These are phyloP conservation scores for Fusarium sp. DNA, from an alignment of 2,329 filamentous ascomycete genomes.

Conservation along the genomic window DNA sequence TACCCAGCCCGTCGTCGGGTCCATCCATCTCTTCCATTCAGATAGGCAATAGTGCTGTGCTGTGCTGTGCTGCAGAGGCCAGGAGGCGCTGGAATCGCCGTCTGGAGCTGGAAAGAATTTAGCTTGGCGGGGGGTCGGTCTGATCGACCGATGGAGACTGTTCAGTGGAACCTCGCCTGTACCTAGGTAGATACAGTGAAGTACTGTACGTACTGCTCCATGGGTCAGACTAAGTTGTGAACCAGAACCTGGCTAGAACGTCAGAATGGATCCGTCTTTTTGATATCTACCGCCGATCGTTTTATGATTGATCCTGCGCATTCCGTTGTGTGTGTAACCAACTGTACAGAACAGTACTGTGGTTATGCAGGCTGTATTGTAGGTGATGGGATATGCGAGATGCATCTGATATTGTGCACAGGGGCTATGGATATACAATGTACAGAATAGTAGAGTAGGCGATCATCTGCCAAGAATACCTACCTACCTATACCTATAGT, in stretches of 20 bases:
- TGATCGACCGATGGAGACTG: slow-evolving; percentile 42
- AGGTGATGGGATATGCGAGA: not conserved
- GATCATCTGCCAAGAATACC: not conserved
- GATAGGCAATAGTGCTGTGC: not conserved
- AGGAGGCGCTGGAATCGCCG: slow-evolving; percentile 30
- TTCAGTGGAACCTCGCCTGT: slow-evolving; percentile 5
- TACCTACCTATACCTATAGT: no score
- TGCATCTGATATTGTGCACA: not conserved
- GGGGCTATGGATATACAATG: not conserved
- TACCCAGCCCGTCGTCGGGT: not conserved
- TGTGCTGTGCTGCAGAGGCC: not conserved
- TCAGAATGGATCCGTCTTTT: slow-evolving; percentile 18
- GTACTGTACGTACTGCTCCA: not conserved
- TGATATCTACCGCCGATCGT: slow-evolving; percentile 28
- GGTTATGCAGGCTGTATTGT: not conserved
- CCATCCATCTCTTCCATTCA: not conserved
- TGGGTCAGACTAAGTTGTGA: not conserved
- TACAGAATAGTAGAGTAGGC: not conserved
- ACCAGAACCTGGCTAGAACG: slow-evolving; percentile 27
- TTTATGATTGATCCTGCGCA: not conserved
- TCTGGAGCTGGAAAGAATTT: slow-evolving; percentile 29
- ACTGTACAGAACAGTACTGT: not conserved
- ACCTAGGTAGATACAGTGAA: not conserved
- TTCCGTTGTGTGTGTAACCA: not conserved
- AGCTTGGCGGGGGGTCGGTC: slow-evolving; percentile 36